Base-by-base conservation (phyloP, 257 asterid genomes). In the Solanum ossicruentum region DNA sequence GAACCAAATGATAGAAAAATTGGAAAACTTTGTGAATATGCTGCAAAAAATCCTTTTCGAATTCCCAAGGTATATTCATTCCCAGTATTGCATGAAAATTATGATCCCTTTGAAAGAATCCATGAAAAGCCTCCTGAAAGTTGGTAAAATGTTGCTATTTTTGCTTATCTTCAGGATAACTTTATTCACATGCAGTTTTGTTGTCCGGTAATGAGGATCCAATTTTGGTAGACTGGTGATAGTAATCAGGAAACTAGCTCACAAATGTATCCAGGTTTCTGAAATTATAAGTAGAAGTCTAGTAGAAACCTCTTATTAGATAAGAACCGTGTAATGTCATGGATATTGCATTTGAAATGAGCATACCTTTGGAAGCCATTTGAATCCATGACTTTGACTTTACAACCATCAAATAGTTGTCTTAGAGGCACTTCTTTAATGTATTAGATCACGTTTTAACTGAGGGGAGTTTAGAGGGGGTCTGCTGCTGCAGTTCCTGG, bases 21-120 rank as follows among this genome's bases (percentile, higher is more conserved):
- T 77, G 97, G 95, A 58, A 97, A 97, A 91, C 88, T 97, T 86
- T 95, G 99, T 81, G 99, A 97, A 84, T 97, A 97, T 87, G 98
- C 97, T 83, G 91, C 93, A 1, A 97, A 95, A 88, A 97, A 97
- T 90, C 99, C 99, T 69, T 80, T 94, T 92, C 98, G 99, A 83
- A 97, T 97, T 86, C 99, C 99, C 20, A 97, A 95, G 98, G 99
- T 96, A 91, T 65, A 75, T 4, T 73, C 61, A 3, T 9, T 47
- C 20, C 65, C 20, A 21, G 65, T 65, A 61, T 77, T 55, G 10
- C 28, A 23, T 55, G 58, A 20, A 23, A 54, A 72, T 56, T 57
- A 56, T 23, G 51, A 73, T 9, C 60, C 43, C 81, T 75, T 26
- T 16, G 21, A 77, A 51, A 77, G 23, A 77, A 77, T 51, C 45